A percentile compares a stretch with the other conserved stretches of the same genome.
Conservation (phyloP, 2,329 filamentous ascomycete species). For the Coleophoma cylindrospora region DNA sequence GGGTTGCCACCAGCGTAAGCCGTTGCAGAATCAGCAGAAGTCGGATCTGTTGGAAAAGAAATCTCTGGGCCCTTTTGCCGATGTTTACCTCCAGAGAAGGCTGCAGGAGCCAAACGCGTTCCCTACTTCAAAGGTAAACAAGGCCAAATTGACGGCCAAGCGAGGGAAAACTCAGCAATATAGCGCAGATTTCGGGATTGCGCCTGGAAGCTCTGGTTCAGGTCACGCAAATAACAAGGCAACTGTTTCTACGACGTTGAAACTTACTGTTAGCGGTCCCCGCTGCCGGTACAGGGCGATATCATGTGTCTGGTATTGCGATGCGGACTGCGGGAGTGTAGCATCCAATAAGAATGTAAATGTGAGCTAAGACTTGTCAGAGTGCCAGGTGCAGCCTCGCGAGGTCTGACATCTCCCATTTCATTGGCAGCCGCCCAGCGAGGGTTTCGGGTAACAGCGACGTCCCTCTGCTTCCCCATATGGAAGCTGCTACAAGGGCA, state of each 20-base stretch:
- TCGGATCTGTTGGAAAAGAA: slow-evolving; percentile 13
- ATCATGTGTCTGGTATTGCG: slow-evolving; percentile 18
- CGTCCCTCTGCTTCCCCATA: too few relatives aligned
- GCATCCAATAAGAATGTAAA: slow-evolving; percentile 12
- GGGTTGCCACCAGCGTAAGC: slow-evolving; percentile 8
- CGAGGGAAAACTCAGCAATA: slow-evolving; percentile 2
- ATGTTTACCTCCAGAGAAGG: slow-evolving; percentile 18
- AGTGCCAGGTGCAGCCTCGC: slow-evolving; percentile 14
- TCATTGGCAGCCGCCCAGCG: not conserved
- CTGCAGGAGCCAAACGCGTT: slow-evolving; percentile 5
- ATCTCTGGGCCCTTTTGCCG: slow-evolving; percentile 11
- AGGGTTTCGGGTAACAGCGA: too few relatives aligned
- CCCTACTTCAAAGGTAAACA: slow-evolving; percentile 18
- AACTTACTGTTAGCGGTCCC: slow-evolving; percentile 7
- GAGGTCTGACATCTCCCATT: not conserved
- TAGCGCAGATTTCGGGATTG: not conserved
- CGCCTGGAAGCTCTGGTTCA: not conserved
- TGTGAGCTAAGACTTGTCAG: not conserved
- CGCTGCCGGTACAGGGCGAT: slow-evolving; percentile 15
- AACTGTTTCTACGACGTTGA: slow-evolving; percentile 2
- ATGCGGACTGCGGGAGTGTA: slow-evolving; percentile 10
- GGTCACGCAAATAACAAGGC: not conserved
- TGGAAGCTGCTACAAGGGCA: too few relatives aligned
- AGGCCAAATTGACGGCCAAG: slow-evolving; percentile 18
- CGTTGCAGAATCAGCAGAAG: slow-evolving; percentile 8